Evolutionary conservation across 495 filamentous ascomycete species (phyloP).

Genomic region (Neurospora africana): DNA sequence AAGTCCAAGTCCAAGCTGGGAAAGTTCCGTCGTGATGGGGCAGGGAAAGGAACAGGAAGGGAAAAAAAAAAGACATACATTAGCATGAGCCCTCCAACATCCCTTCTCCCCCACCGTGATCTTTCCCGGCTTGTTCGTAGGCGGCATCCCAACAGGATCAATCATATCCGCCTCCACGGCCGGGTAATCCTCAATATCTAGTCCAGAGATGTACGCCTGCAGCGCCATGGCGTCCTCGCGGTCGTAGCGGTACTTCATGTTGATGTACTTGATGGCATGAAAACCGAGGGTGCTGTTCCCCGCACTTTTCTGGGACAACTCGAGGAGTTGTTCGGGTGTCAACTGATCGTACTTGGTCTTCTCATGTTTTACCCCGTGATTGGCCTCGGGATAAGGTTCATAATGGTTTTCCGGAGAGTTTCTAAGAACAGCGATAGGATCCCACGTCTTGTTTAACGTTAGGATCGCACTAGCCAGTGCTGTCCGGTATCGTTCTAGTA

Average conservation of each 20-base stretch:
- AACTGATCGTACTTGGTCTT: not conserved
- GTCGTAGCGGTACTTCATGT: conserved; percentile 15
- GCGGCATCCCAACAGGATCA: conserved; percentile 14
- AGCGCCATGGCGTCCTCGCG: conserved; percentile 14
- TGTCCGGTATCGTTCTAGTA: conserved; percentile 5
- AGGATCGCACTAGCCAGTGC: not conserved
- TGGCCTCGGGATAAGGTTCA: not conserved
- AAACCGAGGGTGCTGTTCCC: conserved; percentile 17
- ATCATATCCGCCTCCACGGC: conserved; percentile 15
- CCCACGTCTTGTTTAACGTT: not conserved
- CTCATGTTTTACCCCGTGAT: not conserved
- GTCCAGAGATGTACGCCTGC: conserved; percentile 13
- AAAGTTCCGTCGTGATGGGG: conserved; percentile 40
- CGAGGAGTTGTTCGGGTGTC: not conserved
- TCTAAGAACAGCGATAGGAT: not conserved
- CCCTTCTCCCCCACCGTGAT: conserved; percentile 10
- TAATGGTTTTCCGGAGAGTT: not conserved
- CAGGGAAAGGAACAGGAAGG: not conserved
- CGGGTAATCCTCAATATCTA: conserved; percentile 9
- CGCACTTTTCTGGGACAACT: conserved; percentile 3
- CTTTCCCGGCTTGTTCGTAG: conserved; percentile 7
- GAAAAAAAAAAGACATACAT: not conserved
- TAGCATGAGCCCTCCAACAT: conserved; percentile 15
- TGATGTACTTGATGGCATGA: conserved; percentile 12
- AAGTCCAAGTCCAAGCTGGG: conserved; percentile 59